phyloP scores from a whole-genome alignment of 768 basidiomycete genomes.

The Lactifluus rugatus region DNA sequence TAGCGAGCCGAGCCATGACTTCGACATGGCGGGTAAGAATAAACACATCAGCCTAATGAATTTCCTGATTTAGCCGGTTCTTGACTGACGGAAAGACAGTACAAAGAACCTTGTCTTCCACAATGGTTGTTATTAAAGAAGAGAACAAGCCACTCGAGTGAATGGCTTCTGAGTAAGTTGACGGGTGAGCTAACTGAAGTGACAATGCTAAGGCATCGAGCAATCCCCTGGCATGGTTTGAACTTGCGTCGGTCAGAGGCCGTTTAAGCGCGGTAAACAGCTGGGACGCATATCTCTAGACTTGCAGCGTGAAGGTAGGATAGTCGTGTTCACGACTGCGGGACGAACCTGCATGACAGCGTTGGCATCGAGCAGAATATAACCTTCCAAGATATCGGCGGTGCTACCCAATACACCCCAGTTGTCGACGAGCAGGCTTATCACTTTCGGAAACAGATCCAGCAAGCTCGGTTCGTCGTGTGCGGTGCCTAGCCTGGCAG shows the following conservation, averaged over 20 bases:
- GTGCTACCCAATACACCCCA: slow-evolving; percentile 66
- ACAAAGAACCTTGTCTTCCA: slow-evolving; percentile 52
- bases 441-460: slow-evolving; percentile 54
- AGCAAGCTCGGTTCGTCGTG: slow-evolving; percentile 43
- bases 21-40: slow-evolving; percentile 62
- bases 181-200: slow-evolving; percentile 52
- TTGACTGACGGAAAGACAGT: not conserved
- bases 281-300: slow-evolving; percentile 43
- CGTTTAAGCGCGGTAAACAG: slow-evolving; percentile 47
- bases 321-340: not conserved
- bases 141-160: slow-evolving; percentile 68
- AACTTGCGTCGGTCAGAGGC: slow-evolving; percentile 40
- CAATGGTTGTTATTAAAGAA: slow-evolving; percentile 45
- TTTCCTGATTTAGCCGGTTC: slow-evolving; percentile 1
- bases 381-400: slow-evolving; percentile 62
- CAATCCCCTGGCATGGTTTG: slow-evolving; percentile 55
- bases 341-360: slow-evolving; percentile 51
- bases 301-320: not conserved
- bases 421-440: slow-evolving; percentile 54
- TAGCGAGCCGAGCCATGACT: slow-evolving; percentile 62
- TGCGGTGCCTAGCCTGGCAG: slow-evolving; percentile 40
- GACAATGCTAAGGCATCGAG: slow-evolving; percentile 50
- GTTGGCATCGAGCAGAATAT: slow-evolving; percentile 60
- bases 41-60: slow-evolving; percentile 34
- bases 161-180: slow-evolving; percentile 62